A percentile compares a stretch with the other conserved stretches of the same genome.
These are phyloP conservation scores for Phaffia tasmanica DNA, from an alignment of 768 basidiomycete genomes.

Conservation along the genomic window DNA sequence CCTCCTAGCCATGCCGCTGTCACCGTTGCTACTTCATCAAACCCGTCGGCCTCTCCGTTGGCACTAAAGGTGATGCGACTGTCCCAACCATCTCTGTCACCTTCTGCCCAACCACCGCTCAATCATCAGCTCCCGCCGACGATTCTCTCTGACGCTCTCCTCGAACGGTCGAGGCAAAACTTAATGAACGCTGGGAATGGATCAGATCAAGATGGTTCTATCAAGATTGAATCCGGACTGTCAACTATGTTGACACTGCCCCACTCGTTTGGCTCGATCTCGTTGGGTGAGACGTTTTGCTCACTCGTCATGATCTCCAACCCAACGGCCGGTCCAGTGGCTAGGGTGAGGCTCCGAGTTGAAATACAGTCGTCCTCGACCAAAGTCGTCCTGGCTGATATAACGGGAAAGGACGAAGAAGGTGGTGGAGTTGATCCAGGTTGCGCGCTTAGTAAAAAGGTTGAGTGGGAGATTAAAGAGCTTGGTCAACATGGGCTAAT, in stretches of 20 bases:
- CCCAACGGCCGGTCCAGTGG: constrained; percentile 53
- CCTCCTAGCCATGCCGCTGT: no score
- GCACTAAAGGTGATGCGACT: constrained; percentile 25
- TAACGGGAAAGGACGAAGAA: constrained; percentile 15
- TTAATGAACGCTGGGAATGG: neutral
- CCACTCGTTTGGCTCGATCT: constrained; percentile 70
- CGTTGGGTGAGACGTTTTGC: constrained; percentile 79
- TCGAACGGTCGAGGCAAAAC: neutral
- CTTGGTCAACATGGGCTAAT: constrained; percentile 80
- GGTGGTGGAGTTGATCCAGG: constrained; percentile 44
- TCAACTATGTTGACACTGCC: constrained; percentile 72
- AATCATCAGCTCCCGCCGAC: neutral
- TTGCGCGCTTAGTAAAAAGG: constrained; percentile 54
- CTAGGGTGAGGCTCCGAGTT: constrained; percentile 55
- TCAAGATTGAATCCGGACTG: constrained; percentile 56
- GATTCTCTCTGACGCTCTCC: neutral
- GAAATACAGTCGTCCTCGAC: constrained; percentile 74
- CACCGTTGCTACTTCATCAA: neutral
- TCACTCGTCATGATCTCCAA: constrained; percentile 74
- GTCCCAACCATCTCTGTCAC: constrained; percentile 14
- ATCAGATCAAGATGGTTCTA: neutral
- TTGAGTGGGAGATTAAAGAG: constrained; percentile 85
- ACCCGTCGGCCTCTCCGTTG: constrained; percentile 1
- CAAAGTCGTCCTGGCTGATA: constrained; percentile 54
- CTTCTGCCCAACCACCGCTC: neutral